Conservation (phyloP, 805 yeast genomes). For the Brettanomyces nanus region DNA sequence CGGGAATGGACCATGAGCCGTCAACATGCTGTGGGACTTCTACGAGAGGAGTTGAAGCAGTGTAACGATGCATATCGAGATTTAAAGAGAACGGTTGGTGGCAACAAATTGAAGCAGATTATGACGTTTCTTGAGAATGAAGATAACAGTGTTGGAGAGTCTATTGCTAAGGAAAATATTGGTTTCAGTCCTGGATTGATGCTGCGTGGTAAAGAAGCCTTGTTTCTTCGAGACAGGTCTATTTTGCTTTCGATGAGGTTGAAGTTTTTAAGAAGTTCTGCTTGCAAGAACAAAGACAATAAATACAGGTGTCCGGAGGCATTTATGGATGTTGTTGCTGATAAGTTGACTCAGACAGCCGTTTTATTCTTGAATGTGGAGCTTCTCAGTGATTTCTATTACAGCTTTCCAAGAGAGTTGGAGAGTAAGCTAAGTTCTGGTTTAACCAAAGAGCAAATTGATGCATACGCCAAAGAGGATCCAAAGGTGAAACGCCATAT, state of each 20-base stretch:
- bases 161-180: conserved; percentile 57
- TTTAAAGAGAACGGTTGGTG: conserved; percentile 69
- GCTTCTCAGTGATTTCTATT: conserved; percentile 86
- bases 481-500: conserved; percentile 85
- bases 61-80: conserved; percentile 56
- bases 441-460: conserved; percentile 70
- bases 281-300: conserved; percentile 70
- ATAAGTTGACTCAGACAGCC: conserved; percentile 87
- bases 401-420: conserved; percentile 90
- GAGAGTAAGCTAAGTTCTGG: conserved; percentile 63
- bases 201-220: conserved; percentile 74
- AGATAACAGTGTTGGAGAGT: conserved; percentile 26
- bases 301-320: conserved; percentile 92
- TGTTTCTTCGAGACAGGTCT: conserved; percentile 68
- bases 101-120: conserved; percentile 75
- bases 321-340: conserved; percentile 85
- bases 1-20: conserved; percentile 84
- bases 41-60: conserved; percentile 81
- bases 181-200: conserved; percentile 77
- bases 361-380: conserved; percentile 91
- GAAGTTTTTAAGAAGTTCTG: conserved; percentile 63
- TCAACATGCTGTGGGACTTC: conserved; percentile 62
- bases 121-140: conserved; percentile 59
- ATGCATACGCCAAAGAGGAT: conserved; percentile 87
- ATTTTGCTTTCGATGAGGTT: conserved; percentile 66